phyloP scores from a whole-genome alignment of 192 early-diverging fungal genomes.

The Coemansia sp. region DNA sequence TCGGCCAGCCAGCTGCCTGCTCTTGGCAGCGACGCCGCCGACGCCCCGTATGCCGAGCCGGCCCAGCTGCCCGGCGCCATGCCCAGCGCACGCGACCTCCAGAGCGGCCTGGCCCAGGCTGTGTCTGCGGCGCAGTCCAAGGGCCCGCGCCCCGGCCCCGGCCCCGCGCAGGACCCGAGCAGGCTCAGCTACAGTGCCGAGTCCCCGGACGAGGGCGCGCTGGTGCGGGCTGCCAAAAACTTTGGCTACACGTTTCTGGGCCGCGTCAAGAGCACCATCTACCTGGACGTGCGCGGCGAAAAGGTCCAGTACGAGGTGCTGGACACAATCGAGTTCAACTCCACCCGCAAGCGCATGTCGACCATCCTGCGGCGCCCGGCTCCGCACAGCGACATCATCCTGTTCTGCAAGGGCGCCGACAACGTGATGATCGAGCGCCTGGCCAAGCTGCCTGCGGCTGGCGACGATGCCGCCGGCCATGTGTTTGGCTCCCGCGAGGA shows the following conservation, averaged over 20 bases:
- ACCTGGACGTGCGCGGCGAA: conserved; percentile 69
- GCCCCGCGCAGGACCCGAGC: conserved; percentile 18
- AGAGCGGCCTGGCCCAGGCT: conserved; percentile 7
- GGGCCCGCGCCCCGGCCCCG: background rate
- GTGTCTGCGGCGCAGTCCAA: conserved; percentile 11
- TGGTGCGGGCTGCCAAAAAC: conserved; percentile 76
- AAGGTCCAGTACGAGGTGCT: conserved; percentile 71
- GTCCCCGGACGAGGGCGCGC: conserved; percentile 80
- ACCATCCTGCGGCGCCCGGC: conserved; percentile 74
- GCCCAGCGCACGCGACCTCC: conserved; percentile 6
- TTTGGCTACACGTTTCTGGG: conserved; percentile 74
- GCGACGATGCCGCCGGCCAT: conserved; percentile 6
- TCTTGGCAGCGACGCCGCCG: background rate
- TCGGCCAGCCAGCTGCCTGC: conserved; percentile 4
- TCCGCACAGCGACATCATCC: conserved; percentile 72
- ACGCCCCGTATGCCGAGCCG: background rate
- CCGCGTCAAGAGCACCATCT: conserved; percentile 56
- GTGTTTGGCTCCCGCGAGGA: conserved; percentile 39
- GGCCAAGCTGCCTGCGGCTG: conserved; percentile 16
- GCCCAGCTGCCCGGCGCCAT: background rate
- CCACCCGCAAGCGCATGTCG: conserved; percentile 94
- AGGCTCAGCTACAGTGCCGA: conserved; percentile 54
- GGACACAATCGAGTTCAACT: conserved; percentile 91
- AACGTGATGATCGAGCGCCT: conserved; percentile 87
- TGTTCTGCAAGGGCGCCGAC: conserved; percentile 95